Base-by-base conservation (phyloP, 2,329 filamentous ascomycete species). In the Scedosporium dehoogii region DNA sequence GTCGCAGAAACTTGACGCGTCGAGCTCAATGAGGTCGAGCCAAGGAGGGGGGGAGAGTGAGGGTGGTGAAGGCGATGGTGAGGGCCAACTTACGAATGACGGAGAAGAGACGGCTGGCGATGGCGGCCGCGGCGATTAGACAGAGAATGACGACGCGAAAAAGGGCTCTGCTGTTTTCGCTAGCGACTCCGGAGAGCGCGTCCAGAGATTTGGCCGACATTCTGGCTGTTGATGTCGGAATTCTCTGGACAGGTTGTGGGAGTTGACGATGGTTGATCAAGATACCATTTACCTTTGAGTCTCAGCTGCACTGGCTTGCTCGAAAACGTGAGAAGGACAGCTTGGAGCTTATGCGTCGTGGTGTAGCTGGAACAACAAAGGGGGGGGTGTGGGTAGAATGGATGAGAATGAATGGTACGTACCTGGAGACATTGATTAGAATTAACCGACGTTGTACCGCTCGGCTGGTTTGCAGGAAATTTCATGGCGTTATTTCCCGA, bases 61-160 rank as follows among this genome's bases (percentile, higher is more conserved):
- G 53, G 33, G n/a, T 33, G 33, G n/a, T 33, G 21, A 62, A 51
- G 56, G 42, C 64, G 65, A 66, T 64, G 55, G 16, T 62, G 58
- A 63, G 64, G 59, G 62, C 63, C 64, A 33, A 84, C 90, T 74
- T 85, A 93, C 94, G 90, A 77, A 99, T 97, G 68, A 99, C 94
- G 71, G 92, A 97, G 83, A 99, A 99, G 69, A 99, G 82, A 77
- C 94, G 91, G 77, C 92, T 96, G 68, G 92, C 86, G 72, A 97
- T 85, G 68, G 93, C 92, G 66, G 94, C 92, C 63, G 85, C 92
- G 67, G 94, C 94, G 76, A 99, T 97, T 72, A 93, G 85, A 72
- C 82, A 83, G 70, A 99, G 86, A 78, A 99, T 99, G 72, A 96
- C 83, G 69, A 97, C 86, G 73, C 92, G 87, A 67, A 99, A 81